Conservation (phyloP, 169 alveolate species). For the Plasmodium falciparum region DNA sequence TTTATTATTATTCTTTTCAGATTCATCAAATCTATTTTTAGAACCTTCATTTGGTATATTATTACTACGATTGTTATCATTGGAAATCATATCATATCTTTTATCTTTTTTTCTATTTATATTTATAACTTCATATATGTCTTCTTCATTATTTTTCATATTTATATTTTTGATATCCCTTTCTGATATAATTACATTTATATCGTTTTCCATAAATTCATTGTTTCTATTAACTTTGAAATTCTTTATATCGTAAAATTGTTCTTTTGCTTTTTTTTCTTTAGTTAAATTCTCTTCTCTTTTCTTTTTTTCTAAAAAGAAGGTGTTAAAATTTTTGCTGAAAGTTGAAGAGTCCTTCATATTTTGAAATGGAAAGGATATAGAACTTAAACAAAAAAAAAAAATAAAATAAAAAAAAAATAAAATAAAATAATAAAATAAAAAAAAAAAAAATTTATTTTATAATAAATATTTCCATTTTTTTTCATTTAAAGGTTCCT, state of each 20-base stretch:
- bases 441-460: no score
- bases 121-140: background rate
- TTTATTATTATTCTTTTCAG: background rate
- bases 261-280: constrained; percentile 39
- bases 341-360: constrained; percentile 23
- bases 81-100: background rate
- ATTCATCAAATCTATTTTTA: background rate
- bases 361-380: background rate
- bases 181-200: constrained; percentile 8
- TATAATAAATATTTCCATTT: no score
- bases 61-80: background rate
- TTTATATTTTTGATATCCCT: background rate
- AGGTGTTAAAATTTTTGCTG: constrained; percentile 14
- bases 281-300: constrained; percentile 21
- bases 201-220: constrained; percentile 18
- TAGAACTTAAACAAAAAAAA: no score
- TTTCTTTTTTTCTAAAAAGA: constrained; percentile 15
- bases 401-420: no score
- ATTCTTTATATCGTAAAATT: constrained; percentile 14
- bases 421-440: no score
- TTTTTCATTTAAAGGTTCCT: no score
- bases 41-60: background rate
- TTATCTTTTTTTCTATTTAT: background rate
- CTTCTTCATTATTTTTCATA: background rate
- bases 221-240: constrained; percentile 20